Percentiles rank a stretch among this genome's conserved stretches.
phyloP scores from a whole-genome alignment of 1,284 basidiomycete species.

The Cutaneotrichosporon sp. region DNA sequence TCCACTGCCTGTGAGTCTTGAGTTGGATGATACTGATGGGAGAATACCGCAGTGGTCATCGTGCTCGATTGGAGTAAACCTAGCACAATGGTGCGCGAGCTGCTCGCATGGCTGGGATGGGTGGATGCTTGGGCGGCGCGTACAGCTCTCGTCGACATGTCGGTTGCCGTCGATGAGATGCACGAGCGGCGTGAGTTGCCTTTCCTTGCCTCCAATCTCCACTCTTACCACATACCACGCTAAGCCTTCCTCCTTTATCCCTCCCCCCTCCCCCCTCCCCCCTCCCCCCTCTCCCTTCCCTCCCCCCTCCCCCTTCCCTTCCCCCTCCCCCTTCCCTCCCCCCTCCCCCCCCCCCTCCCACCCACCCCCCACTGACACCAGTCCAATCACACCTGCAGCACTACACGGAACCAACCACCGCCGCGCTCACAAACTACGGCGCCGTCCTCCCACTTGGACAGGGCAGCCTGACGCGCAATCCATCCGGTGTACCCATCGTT shows the following conservation, averaged over 20 bases:
- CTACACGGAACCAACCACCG: constrained; percentile 70
- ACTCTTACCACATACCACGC: too few relatives aligned
- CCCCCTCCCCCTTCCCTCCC: too few relatives aligned
- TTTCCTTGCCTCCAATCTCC: too few relatives aligned
- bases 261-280: too few relatives aligned
- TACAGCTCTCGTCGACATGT: constrained; percentile 20
- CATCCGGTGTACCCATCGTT: constrained; percentile 78
- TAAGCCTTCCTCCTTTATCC: too few relatives aligned
- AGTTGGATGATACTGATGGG: constrained; percentile 24
- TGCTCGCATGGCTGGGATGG: constrained; percentile 81
- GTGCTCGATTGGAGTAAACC: constrained; percentile 95
- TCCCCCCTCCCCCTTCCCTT: too few relatives aligned
- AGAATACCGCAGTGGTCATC: constrained; percentile 80
- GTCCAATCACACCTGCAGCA: constrained; percentile 85
- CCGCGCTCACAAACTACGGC: constrained; percentile 25
- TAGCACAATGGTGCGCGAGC: constrained; percentile 75
- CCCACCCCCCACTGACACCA: constrained; percentile 44
- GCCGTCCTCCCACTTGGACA: constrained; percentile 69
- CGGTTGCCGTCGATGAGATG: constrained; percentile 68
- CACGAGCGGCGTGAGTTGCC: constrained; percentile 70
- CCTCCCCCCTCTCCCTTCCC: too few relatives aligned
- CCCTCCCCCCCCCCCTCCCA: too few relatives aligned
- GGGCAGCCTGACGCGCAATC: constrained; percentile 76
- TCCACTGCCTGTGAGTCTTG: constrained; percentile 38
- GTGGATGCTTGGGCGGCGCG: constrained; percentile 68